Evolutionary conservation across 2,329 filamentous ascomycete species (phyloP).

Genomic region (Coniella vitis): DNA sequence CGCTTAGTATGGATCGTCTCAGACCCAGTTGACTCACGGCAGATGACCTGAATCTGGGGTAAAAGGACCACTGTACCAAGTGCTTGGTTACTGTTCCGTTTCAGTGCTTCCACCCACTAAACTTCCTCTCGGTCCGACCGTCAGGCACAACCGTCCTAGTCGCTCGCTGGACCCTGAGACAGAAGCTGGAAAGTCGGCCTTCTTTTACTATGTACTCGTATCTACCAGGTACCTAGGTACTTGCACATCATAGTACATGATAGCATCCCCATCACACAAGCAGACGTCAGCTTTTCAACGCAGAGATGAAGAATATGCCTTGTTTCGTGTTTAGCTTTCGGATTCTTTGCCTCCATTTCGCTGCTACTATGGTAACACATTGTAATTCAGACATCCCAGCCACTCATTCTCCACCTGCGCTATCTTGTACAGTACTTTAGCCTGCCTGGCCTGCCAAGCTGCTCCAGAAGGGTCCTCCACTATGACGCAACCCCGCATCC

Average conservation of each 20-base stretch:
- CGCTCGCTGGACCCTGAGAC: neutral
- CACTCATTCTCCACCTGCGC: neutral
- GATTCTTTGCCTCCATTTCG: too few relatives aligned
- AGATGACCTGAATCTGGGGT: conserved; percentile 15
- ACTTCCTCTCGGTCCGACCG: neutral
- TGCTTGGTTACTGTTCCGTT: too few relatives aligned
- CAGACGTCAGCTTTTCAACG: too few relatives aligned
- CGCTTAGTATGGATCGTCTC: conserved; percentile 5
- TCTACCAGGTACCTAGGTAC: too few relatives aligned
- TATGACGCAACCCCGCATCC: conserved; percentile 14
- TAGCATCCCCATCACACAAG: too few relatives aligned
- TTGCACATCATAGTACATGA: too few relatives aligned
- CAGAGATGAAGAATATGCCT: too few relatives aligned
- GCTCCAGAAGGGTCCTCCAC: neutral
- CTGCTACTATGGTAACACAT: too few relatives aligned
- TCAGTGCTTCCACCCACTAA: conserved; percentile 10
- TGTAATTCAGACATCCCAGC: too few relatives aligned
- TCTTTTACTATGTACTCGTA: too few relatives aligned
- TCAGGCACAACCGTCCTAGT: neutral
- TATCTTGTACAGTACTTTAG: neutral
- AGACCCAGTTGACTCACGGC: conserved; percentile 3
- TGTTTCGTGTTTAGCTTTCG: too few relatives aligned
- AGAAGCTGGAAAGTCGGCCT: too few relatives aligned
- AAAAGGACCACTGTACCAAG: conserved; percentile 9
- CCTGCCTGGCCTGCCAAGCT: neutral